Evolutionary conservation across 1,284 basidiomycete genomes (phyloP).

Genomic region (Athelia psychrophila): DNA sequence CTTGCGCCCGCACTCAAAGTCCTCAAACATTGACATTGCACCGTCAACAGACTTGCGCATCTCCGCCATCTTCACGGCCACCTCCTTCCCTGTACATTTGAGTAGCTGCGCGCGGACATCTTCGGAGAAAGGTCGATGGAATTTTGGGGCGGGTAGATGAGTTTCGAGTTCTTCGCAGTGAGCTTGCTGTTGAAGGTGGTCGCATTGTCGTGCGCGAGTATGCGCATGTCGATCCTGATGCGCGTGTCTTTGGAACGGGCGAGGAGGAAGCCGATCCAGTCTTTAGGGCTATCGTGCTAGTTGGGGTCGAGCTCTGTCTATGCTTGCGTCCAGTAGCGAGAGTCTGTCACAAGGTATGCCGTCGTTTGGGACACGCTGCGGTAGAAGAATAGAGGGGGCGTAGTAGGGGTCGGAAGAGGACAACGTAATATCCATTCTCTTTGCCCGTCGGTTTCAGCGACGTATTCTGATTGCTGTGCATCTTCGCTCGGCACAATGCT

Average conservation of each 20-base stretch:
- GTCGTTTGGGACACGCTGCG: constrained; percentile 69
- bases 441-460: constrained; percentile 78
- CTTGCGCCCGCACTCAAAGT: no score
- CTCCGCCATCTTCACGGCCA: constrained; percentile 53
- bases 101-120: constrained; percentile 75
- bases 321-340: constrained; percentile 89
- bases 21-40: no score
- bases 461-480: constrained; percentile 88
- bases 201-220: constrained; percentile 77
- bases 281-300: constrained; percentile 49
- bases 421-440: constrained; percentile 76
- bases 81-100: constrained; percentile 70
- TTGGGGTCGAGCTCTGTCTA: constrained; percentile 71
- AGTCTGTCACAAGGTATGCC: constrained; percentile 82
- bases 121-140: constrained; percentile 86
- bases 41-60: constrained; percentile 61
- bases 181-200: constrained; percentile 56
- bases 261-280: constrained; percentile 80
- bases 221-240: constrained; percentile 88
- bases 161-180: constrained; percentile 51
- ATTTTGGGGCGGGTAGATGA: constrained; percentile 74
- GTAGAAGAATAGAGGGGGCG: constrained; percentile 9
- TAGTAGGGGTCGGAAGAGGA: constrained; percentile 1
- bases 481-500: constrained; percentile 83
- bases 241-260: constrained; percentile 51